phyloP scores from a whole-genome alignment of 345 rosid genomes.

The Populus tremula region DNA sequence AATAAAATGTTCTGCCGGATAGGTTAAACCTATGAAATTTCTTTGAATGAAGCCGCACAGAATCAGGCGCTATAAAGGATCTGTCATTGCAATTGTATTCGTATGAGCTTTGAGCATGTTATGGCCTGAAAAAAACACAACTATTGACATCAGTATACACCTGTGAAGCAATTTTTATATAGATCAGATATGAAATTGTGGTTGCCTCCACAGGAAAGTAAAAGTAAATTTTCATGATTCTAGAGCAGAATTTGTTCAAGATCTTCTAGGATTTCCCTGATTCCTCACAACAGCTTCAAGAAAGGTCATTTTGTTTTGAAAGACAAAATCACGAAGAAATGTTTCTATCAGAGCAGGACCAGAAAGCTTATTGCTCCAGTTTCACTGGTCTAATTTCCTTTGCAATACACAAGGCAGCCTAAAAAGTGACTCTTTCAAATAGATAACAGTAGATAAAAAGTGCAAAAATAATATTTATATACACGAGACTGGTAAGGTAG shows the following conservation, averaged over 20 bases:
- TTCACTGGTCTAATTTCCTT: constrained; percentile 9
- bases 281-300: neutral
- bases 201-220: too few relatives aligned
- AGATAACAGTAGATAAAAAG: neutral
- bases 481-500: neutral
- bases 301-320: neutral
- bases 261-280: neutral
- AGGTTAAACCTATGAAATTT: neutral
- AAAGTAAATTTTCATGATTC: too few relatives aligned
- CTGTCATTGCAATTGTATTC: too few relatives aligned
- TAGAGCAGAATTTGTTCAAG: too few relatives aligned
- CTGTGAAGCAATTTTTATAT: too few relatives aligned
- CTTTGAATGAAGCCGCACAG: neutral
- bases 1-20: neutral
- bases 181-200: too few relatives aligned
- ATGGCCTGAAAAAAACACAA: too few relatives aligned
- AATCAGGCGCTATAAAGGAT: neutral
- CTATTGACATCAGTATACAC: too few relatives aligned
- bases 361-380: neutral
- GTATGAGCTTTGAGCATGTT: too few relatives aligned
- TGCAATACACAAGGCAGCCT: constrained; percentile 1
- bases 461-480: neutral
- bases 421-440: neutral
- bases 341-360: neutral
- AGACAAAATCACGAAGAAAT: neutral